Evolutionary conservation across 2,329 filamentous ascomycete genomes (phyloP).

Genomic region (Monilinia fructigena): DNA sequence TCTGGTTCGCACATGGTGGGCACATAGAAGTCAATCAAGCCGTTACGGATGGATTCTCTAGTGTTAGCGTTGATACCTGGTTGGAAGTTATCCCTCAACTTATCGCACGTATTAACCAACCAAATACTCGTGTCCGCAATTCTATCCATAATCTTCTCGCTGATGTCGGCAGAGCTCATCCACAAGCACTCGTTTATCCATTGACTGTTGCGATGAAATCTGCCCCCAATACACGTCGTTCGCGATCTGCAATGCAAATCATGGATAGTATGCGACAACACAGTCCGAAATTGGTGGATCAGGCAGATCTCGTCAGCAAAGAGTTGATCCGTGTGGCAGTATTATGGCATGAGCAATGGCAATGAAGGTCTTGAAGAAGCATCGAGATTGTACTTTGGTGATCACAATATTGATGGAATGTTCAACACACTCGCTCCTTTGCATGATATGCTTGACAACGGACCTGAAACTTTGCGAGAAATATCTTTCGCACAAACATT

Average conservation of each 20-base stretch:
- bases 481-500: constrained; percentile 98
- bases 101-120: constrained; percentile 95
- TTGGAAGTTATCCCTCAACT: constrained; percentile 96
- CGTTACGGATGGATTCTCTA: constrained; percentile 85
- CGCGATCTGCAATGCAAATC: constrained; percentile 84
- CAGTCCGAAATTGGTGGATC: constrained; percentile 86
- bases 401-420: constrained; percentile 98
- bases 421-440: constrained; percentile 85
- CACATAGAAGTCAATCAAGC: constrained; percentile 82
- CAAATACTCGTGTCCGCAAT: constrained; percentile 81
- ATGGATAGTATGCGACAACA: constrained; percentile 99
- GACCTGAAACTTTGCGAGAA: constrained; percentile 89
- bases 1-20: constrained; percentile 95
- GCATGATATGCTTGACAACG: constrained; percentile 85
- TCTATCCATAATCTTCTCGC: constrained; percentile 90
- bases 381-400: constrained; percentile 92
- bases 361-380: constrained; percentile 98
- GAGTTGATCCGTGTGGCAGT: constrained; percentile 97
- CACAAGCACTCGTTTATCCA: constrained; percentile 94
- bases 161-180: constrained; percentile 90
- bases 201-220: constrained; percentile 98
- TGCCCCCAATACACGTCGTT: constrained; percentile 73
- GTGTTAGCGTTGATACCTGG: constrained; percentile 97
- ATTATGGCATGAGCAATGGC: constrained; percentile 98
- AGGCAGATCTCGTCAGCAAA: constrained; percentile 91